These are phyloP conservation scores for Rhytidiadelphus loreus DNA, from an alignment of 225 moss, liverwort and hornwort genomes.

Conservation along the genomic window DNA sequence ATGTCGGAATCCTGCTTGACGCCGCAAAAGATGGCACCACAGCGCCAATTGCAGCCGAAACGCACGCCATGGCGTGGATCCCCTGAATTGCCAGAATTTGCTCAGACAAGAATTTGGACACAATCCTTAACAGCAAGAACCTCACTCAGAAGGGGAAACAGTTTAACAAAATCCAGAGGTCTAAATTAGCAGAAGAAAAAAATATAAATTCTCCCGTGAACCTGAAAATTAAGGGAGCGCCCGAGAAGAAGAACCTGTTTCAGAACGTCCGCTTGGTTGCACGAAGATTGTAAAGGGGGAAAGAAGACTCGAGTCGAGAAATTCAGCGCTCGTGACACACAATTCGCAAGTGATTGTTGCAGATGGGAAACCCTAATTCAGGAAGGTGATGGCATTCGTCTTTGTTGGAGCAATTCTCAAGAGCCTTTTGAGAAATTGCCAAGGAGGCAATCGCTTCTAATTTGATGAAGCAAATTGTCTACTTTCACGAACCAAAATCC, in stretches of 20 bases:
- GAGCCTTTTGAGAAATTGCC: neutral
- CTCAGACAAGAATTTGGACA: neutral
- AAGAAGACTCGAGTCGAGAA: neutral
- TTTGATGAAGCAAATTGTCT: neutral
- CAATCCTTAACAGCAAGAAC: neutral
- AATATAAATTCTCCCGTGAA: neutral
- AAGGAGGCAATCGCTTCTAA: neutral
- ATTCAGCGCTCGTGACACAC: neutral
- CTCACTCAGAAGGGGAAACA: neutral
- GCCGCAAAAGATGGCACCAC: neutral
- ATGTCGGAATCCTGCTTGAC: conserved; percentile 1
- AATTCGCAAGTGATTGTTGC: neutral
- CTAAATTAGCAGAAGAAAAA: neutral
- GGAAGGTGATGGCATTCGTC: neutral
- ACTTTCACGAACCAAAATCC: neutral
- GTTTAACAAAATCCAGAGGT: neutral
- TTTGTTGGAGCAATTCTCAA: neutral
- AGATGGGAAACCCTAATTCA: conserved; percentile 1
- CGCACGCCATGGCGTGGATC: conserved; percentile 19
- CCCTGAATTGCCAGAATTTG: neutral
- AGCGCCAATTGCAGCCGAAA: neutral
- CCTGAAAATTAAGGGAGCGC: neutral
- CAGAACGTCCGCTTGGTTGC: neutral
- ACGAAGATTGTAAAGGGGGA: neutral
- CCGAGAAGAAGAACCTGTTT: neutral